Conservation (phyloP, 257 asterid species). For the Gardenia jasminoides region DNA sequence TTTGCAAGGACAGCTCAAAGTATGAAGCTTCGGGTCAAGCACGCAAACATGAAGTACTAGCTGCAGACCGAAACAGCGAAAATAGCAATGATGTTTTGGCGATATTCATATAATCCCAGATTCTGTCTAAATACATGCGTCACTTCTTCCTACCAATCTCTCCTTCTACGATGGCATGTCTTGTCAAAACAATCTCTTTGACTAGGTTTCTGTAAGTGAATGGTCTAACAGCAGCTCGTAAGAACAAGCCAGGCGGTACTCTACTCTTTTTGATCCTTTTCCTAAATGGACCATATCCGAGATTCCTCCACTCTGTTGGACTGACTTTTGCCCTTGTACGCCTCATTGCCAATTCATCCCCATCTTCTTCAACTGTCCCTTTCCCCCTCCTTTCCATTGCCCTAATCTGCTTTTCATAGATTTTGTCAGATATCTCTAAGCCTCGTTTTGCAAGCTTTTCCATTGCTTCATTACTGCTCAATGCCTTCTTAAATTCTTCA, state of each 20-base stretch:
- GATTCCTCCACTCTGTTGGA: slow-evolving; percentile 61
- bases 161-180: slow-evolving; percentile 86
- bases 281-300: slow-evolving; percentile 71
- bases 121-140: neutral
- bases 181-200: slow-evolving; percentile 80
- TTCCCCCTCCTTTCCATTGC: slow-evolving; percentile 30
- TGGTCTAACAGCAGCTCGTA: slow-evolving; percentile 84
- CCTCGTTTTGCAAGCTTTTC: slow-evolving; percentile 69
- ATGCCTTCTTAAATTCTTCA: slow-evolving; percentile 76
- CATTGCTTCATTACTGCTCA: slow-evolving; percentile 74
- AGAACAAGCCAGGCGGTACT: slow-evolving; percentile 72
- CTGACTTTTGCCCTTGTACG: slow-evolving; percentile 69
- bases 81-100: neutral
- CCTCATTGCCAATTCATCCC: slow-evolving; percentile 67
- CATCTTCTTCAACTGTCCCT: slow-evolving; percentile 25
- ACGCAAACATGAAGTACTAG: neutral
- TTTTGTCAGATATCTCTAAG: slow-evolving; percentile 38
- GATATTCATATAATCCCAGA: neutral
- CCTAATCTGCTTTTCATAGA: slow-evolving; percentile 36
- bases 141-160: slow-evolving; percentile 57
- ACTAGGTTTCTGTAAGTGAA: slow-evolving; percentile 82
- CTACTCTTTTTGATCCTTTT: slow-evolving; percentile 63
- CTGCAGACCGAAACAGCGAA: neutral
- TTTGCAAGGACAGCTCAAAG: neutral
- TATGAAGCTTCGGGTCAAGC: neutral